Evolutionary conservation across 78 protist genomes (phyloP).

Genomic region (Thecamonas trahens): DNA sequence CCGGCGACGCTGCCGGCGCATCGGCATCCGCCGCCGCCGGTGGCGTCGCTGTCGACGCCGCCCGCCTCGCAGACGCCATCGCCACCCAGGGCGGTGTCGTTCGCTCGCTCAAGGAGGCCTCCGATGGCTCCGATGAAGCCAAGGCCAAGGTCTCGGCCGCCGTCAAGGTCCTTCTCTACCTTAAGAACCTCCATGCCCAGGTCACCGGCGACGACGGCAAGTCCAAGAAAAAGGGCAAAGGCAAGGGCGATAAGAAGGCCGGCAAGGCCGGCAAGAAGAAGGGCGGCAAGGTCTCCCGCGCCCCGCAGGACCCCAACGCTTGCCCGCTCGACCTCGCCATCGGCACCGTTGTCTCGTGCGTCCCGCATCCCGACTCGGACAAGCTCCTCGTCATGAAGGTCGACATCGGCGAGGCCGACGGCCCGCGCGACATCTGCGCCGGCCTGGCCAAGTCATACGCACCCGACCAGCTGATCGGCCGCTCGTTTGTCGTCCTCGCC

Average conservation of each 20-base stretch:
- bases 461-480: conserved; percentile 19
- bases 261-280: not conserved
- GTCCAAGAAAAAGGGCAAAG: conserved; percentile 8
- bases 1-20: too few relatives aligned
- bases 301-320: conserved; percentile 16
- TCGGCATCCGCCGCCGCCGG: too few relatives aligned
- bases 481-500: conserved; percentile 16
- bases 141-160: too few relatives aligned
- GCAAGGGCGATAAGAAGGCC: conserved; percentile 20
- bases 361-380: conserved; percentile 42
- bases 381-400: conserved; percentile 36
- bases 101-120: too few relatives aligned
- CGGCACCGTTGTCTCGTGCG: conserved; percentile 17
- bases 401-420: conserved; percentile 32
- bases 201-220: not conserved
- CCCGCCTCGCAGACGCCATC: too few relatives aligned
- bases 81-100: too few relatives aligned
- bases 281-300: too few relatives aligned
- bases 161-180: too few relatives aligned
- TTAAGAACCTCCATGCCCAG: not conserved
- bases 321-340: conserved; percentile 51
- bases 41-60: too few relatives aligned
- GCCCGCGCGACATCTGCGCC: conserved; percentile 31
- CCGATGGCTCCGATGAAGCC: too few relatives aligned
- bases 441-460: conserved; percentile 15